Evolutionary conservation across 768 basidiomycete species (phyloP), one percentile per base, ranked within the genome.

Genomic region (Zangia roseola): DNA sequence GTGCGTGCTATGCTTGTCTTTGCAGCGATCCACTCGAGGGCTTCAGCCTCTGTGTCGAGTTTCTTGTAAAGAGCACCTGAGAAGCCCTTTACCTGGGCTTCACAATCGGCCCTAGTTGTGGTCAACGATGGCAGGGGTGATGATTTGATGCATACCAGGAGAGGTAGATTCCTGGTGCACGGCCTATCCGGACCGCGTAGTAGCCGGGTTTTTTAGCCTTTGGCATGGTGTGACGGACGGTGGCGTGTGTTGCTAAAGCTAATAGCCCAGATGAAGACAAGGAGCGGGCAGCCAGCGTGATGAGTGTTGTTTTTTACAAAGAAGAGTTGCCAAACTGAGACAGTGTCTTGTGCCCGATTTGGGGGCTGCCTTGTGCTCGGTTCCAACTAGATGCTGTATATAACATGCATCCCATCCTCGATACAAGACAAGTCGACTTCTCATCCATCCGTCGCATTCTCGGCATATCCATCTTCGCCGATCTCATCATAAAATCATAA

Each of bases 101-200:
- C 73, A 55, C 86, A 86, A 14, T 94, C 90, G 6, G 69, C 71
- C 91, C 91, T 92, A 5, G 46, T 14, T 35, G 28, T 10, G 26
- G 49, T 59, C 47, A 64, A 33, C 40, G 56, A 47, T 7, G 70
- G 63, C 4, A 5, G 5, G 43, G 20, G 46, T 40, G 73, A 69
- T 8, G 71, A 57, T 3, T 20, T 71, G 71, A 10, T 31, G 45
- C 74, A 56, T 59, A 88, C 92, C 93, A 95, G 23, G 82, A 77
- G 2, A 52, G 49, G 63, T 84, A 94, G 5, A 94, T 71, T 0
- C 92, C 92, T 0, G 83, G 75, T 10, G 59, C 53, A 30, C 72
- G 69, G 10, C 92, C 92, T n/a, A 65, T 71, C 30, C 71, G 74
- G 8, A 95, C 91, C 21, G 89, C 87, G 62, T 91, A 93, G 63